These are phyloP conservation scores for Casuarina cunninghamiana DNA, from an alignment of 306 rosid species.

Conservation along the genomic window DNA sequence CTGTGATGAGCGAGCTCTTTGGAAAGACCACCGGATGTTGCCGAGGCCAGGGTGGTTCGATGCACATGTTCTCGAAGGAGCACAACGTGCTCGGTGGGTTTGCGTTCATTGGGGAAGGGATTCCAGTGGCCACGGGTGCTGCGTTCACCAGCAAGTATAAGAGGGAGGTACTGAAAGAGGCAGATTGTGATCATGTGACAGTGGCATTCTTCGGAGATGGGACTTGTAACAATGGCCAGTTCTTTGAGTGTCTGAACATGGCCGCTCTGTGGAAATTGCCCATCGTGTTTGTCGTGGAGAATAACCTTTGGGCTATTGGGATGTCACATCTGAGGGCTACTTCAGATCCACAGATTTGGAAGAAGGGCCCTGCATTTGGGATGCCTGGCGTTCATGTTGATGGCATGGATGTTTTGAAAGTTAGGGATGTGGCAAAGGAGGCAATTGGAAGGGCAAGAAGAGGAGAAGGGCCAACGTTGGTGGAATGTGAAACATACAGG, in stretches of 20 bases:
- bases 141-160: constrained; percentile 82
- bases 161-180: constrained; percentile 79
- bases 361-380: constrained; percentile 98
- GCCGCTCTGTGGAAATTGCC: constrained; percentile 98
- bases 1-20: constrained; percentile 97
- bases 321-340: constrained; percentile 97
- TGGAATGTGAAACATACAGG: constrained; percentile 96
- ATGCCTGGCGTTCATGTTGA: constrained; percentile 99
- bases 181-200: constrained; percentile 71
- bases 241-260: constrained; percentile 97
- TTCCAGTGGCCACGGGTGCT: constrained; percentile 96
- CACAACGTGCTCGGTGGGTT: constrained; percentile 89
- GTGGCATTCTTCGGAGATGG: constrained; percentile 96
- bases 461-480: constrained; percentile 97
- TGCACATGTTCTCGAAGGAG: constrained; percentile 99
- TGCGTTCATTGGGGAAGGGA: constrained; percentile 98
- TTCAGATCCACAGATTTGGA: constrained; percentile 98
- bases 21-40: constrained; percentile 97
- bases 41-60: constrained; percentile 99
- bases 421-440: constrained; percentile 94
- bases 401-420: constrained; percentile 99
- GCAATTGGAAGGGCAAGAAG: constrained; percentile 92
- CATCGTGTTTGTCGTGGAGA: constrained; percentile 94
- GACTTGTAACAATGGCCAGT: constrained; percentile 94
- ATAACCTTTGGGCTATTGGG: constrained; percentile 98